Evolutionary conservation across 2,329 filamentous ascomycete species (phyloP), one percentile per base, ranked within the genome.

Genomic region (Penicillium sp.): DNA sequence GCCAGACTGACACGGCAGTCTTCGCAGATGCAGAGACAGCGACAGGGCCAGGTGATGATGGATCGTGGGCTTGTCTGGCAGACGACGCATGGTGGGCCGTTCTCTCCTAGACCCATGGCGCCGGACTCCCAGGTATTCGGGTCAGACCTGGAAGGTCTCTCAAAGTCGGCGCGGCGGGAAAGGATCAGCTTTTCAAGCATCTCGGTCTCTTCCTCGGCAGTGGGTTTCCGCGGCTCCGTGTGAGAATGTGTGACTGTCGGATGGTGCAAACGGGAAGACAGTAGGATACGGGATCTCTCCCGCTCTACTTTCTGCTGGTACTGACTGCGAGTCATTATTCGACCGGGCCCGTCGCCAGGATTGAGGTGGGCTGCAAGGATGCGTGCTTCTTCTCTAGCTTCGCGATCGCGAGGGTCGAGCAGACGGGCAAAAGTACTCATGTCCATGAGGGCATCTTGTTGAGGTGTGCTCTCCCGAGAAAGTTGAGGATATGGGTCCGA

Each of bases 31-130:
- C 89, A 92, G 50, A 98, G 78, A 66, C 93, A 98, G 2, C 93
- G 87, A 67, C 93, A 98, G 0, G 93, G 93, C 93, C 93, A 97
- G 1, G 95, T 86, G 47, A 98, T 87, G 53, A 97, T 87, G 6
- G 88, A 95, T 15, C 93, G 80, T 3, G 90, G 84, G n/a, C 81
- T 80, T 47, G 83, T 83, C 68, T 97, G 92, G 66, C 93, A 98
- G 4, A 98, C 89, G 0, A 97, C 93, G 63, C 93, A 98, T 58
- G 88, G 87, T 2, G 90, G 89, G 0, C 89, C 85, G 35, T 78
- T 82, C 27, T 84, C 81, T 1, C 87, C 88, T 64, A 91, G 81
- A 0, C 86, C 87, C 4, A 82, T 82, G 0, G 83, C 86, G n/a
- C 87, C 87, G 1, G 79, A 78, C 38, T 83, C 79, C 87, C 87